A percentile compares a stretch with the other conserved stretches of the same genome.
Evolutionary conservation across 2,329 filamentous ascomycete genomes (phyloP).

Genomic region (Podosphaera xanthii): DNA sequence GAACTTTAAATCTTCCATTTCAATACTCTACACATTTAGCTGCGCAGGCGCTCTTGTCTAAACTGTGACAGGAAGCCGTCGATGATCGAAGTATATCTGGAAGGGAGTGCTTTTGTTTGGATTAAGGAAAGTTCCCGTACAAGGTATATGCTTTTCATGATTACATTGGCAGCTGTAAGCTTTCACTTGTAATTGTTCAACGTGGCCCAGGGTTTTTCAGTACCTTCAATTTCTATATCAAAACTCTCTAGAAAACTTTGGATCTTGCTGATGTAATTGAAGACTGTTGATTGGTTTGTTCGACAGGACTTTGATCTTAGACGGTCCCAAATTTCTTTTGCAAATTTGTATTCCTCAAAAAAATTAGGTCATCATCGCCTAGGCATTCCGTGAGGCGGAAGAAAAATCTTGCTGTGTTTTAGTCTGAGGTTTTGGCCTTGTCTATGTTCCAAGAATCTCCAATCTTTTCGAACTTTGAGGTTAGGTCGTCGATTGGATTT

Average conservation of each 20-base stretch:
- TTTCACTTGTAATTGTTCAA: not conserved
- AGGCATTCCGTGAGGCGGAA: not conserved
- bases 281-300: not conserved
- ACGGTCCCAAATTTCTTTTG: not conserved
- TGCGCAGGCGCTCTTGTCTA: too few species aligned
- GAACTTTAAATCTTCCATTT: too few species aligned
- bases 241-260: not conserved
- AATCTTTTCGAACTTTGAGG: not conserved
- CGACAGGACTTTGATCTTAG: not conserved
- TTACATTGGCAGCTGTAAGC: not conserved
- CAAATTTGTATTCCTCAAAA: not conserved
- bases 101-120: too few species aligned
- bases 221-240: not conserved
- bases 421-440: not conserved
- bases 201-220: not conserved
- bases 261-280: not conserved
- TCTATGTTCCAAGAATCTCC: not conserved
- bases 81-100: too few species aligned
- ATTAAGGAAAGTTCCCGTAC: not conserved
- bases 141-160: not conserved
- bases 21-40: too few species aligned
- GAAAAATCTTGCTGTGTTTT: not conserved
- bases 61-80: too few species aligned
- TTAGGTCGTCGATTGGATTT: not conserved
- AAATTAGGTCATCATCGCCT: not conserved